Evolutionary conservation across 495 filamentous ascomycete genomes (phyloP), one percentile per base, ranked within the genome.

Genomic region (Thermochaetoides thermophila): DNA sequence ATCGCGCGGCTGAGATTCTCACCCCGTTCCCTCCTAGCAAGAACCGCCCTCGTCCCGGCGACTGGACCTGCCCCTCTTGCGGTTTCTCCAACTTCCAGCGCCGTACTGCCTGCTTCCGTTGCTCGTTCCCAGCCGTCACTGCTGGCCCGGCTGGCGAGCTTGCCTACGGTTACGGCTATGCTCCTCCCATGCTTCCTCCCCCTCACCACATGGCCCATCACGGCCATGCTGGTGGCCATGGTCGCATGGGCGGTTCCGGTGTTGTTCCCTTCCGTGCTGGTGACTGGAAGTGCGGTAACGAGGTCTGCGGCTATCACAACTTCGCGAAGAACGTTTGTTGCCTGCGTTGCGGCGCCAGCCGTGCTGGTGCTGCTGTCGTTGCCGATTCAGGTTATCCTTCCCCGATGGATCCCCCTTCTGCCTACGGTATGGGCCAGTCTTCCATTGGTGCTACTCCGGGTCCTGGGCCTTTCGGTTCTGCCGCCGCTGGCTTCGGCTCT

Each of bases 261-360:
- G 79, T 87, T 37, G 87, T 96, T 35, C 89, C 89, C 14, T 97
- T 96, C 75, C 78, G 89, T 40, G 89, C 89, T 27, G 89, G 89
- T 43, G 89, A 97, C 53, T 97, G 89, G 89, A 95, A 94, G 52
- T 97, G 89, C 54, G 89, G 89, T 28, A 86, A 84, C 23, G 87
- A 95, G 49, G 84, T 84, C n/a, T 97, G 89, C 53, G 84, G 81
- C 20, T 97, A 97, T 48, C 89, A 97, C 60, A 97, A 97, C 57
- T 97, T 97, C 49, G 89, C 89, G 27, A 97, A 97, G 70, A 97
- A 97, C 50, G 87, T 95, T 42, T 89, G 81, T 54, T 97, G 89
- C 56, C 70, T 97, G 33, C 81, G 89, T 34, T 97, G 89, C 48
- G 89, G 89, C 48, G 91, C 85, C 15, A 89, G 85, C 53, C 83